Percentiles rank a stretch among this genome's conserved stretches.
Evolutionary conservation across 495 filamentous ascomycete species (phyloP).

Genomic region (Parmelia sp.): DNA sequence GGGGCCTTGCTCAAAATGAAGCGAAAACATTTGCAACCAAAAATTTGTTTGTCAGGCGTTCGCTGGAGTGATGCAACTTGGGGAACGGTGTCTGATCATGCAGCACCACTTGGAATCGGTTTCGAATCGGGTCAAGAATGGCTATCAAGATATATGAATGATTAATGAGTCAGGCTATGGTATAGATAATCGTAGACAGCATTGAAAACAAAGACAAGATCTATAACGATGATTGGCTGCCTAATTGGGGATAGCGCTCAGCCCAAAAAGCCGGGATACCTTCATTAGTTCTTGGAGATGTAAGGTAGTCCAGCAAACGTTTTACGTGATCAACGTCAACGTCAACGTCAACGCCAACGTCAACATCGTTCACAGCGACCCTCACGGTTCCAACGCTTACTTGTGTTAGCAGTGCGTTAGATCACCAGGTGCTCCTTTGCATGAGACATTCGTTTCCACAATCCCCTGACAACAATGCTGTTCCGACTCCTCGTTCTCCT

Average conservation of each 20-base stretch:
- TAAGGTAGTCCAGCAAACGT: neutral
- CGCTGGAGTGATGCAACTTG: neutral
- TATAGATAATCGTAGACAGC: neutral
- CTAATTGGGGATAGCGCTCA: neutral
- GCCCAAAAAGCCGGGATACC: neutral
- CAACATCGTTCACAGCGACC: constrained; percentile 9
- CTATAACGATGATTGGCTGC: neutral
- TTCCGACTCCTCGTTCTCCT: constrained; percentile 36
- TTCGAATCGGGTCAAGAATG: neutral
- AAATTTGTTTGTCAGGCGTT: neutral
- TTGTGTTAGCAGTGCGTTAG: neutral
- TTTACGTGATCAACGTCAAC: neutral
- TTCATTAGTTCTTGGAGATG: neutral
- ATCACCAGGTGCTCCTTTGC: neutral
- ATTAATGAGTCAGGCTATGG: neutral
- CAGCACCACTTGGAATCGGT: neutral
- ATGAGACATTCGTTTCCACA: constrained; percentile 16
- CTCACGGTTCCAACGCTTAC: constrained; percentile 9
- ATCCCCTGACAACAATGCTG: constrained; percentile 27
- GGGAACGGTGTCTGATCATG: neutral
- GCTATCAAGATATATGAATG: neutral
- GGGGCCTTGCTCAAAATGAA: neutral
- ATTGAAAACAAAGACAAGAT: neutral
- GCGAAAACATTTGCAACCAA: neutral
- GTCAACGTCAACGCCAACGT: neutral